phyloP scores from a whole-genome alignment of 257 asterid species.

The Ajuga chamaepitys region DNA sequence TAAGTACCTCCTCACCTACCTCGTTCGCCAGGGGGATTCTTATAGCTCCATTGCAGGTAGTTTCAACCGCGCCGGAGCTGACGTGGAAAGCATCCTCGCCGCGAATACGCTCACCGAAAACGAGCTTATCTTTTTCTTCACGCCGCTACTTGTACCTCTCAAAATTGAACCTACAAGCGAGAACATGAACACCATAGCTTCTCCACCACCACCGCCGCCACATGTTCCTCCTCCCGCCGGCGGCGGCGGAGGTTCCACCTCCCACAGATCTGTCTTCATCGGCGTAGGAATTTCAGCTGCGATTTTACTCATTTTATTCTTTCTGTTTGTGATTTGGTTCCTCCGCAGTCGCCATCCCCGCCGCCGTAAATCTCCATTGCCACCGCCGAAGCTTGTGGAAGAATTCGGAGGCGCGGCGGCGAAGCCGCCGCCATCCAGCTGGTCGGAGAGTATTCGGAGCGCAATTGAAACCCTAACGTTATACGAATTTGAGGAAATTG shows the following conservation, averaged over 20 bases:
- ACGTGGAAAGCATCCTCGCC: constrained; percentile 17
- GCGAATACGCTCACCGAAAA: constrained; percentile 30
- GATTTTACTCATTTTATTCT: constrained; percentile 13
- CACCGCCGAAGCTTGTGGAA: constrained; percentile 15
- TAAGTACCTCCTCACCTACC: constrained; percentile 37
- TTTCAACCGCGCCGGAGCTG: constrained; percentile 34
- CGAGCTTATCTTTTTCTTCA: constrained; percentile 22
- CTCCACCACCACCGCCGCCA: constrained; percentile 23
- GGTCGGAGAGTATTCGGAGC: constrained; percentile 27
- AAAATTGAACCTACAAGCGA: constrained; percentile 20
- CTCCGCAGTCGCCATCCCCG: constrained; percentile 12
- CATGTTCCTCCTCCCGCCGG: background rate
- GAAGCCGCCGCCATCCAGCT: constrained; percentile 5
- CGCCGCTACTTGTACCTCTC: constrained; percentile 46
- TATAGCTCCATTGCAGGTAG: background rate
- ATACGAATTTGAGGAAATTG: constrained; percentile 42
- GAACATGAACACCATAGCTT: constrained; percentile 11
- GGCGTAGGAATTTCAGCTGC: constrained; percentile 49
- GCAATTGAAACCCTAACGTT: constrained; percentile 37
- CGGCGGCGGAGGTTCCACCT: constrained; percentile 1
- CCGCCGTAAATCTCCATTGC: constrained; percentile 6
- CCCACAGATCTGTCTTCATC: constrained; percentile 35
- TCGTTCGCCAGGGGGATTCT: constrained; percentile 19
- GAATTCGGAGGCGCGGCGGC: constrained; percentile 4
- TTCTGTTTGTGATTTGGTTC: constrained; percentile 15